Evolutionary conservation across 805 yeast genomes (phyloP).

Genomic region (Pichia deserticola): DNA sequence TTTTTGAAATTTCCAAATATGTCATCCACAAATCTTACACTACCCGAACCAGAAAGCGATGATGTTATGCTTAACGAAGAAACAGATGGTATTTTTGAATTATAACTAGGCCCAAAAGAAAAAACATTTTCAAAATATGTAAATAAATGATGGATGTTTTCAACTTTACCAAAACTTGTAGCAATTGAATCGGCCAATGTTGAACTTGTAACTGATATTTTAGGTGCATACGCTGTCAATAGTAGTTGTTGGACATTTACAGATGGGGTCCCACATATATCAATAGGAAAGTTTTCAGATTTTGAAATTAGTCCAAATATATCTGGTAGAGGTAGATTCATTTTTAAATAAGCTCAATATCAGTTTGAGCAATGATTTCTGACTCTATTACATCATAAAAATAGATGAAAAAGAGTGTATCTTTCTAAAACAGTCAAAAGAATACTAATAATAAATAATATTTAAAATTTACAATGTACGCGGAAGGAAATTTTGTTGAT

Average conservation of each 20-base stretch:
- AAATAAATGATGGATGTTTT: conserved; percentile 13
- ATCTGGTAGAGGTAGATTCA: conserved; percentile 5
- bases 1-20: not conserved
- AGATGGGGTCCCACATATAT: conserved; percentile 25
- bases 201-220: conserved; percentile 25
- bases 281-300: conserved; percentile 5
- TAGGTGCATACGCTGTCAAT: conserved; percentile 26
- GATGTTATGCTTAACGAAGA: not conserved
- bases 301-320: conserved; percentile 1
- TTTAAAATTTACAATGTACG: too few species aligned
- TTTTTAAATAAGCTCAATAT: not conserved
- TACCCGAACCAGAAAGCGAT: not conserved
- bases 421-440: too few species aligned
- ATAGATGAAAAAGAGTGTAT: too few species aligned
- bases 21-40: conserved; percentile 10
- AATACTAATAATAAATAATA: too few species aligned
- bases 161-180: conserved; percentile 10
- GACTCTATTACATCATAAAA: not conserved
- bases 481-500: too few species aligned
- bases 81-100: not conserved
- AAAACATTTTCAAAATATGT: conserved; percentile 19
- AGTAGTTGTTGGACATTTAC: conserved; percentile 23
- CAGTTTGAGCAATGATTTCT: too few species aligned
- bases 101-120: conserved; percentile 2
- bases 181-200: conserved; percentile 19